phyloP scores from a whole-genome alignment of 495 filamentous ascomycete genomes.

The Neurospora sp. region DNA sequence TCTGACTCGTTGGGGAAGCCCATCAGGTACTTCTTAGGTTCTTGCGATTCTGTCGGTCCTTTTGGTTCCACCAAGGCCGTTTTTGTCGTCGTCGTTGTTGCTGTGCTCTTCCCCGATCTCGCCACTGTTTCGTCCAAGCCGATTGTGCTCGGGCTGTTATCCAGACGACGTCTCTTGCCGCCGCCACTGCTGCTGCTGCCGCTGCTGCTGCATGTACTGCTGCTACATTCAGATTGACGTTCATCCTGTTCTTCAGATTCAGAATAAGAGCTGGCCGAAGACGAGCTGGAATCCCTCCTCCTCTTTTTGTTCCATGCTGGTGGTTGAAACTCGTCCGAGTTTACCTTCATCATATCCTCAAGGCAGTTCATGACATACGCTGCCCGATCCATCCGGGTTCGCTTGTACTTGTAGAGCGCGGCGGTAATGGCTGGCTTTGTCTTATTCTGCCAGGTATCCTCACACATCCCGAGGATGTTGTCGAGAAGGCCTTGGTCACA shows the following conservation, averaged over 20 bases:
- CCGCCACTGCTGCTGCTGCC: too few species aligned
- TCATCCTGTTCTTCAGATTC: not conserved
- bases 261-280: not conserved
- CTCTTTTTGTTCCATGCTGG: not conserved
- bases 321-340: not conserved
- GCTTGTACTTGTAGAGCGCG: not conserved
- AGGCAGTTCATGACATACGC: not conserved
- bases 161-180: not conserved
- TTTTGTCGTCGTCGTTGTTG: too few species aligned
- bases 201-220: too few species aligned
- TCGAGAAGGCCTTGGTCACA: not conserved
- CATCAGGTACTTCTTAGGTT: not conserved
- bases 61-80: not conserved
- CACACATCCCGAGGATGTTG: not conserved
- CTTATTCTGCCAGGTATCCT: not conserved
- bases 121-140: not conserved
- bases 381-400: not conserved
- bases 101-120: not conserved
- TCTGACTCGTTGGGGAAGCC: not conserved
- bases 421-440: not conserved
- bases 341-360: not conserved
- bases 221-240: not conserved
- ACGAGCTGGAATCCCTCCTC: not conserved
- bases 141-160: not conserved
- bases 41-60: not conserved